These are phyloP conservation scores for Niebla homalea DNA, from an alignment of 495 filamentous ascomycete genomes.

Conservation along the genomic window DNA sequence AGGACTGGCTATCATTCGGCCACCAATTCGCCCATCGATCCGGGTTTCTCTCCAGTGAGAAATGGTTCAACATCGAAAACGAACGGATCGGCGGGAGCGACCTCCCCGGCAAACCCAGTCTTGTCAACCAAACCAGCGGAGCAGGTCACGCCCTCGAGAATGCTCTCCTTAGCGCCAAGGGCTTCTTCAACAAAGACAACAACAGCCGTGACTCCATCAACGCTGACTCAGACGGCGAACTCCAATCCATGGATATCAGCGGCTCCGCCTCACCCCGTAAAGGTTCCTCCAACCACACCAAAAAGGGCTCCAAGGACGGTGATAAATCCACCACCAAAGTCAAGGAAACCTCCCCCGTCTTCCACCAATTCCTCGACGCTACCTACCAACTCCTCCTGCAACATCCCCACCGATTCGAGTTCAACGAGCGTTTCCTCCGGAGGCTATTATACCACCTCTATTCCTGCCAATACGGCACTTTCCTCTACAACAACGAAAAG, in stretches of 20 bases:
- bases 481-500: conserved; percentile 90
- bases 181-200: conserved; percentile 76
- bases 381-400: conserved; percentile 85
- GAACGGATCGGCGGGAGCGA: conserved; percentile 37
- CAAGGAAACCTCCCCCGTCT: conserved; percentile 89
- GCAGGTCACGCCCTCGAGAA: conserved; percentile 72
- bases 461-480: conserved; percentile 93
- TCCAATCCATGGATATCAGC: conserved; percentile 38
- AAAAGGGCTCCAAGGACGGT: conserved; percentile 22
- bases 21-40: conserved; percentile 92
- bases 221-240: conserved; percentile 45
- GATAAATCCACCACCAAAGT: conserved; percentile 49
- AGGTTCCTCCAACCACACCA: conserved; percentile 27
- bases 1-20: conserved; percentile 95
- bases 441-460: conserved; percentile 89
- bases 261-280: conserved; percentile 30
- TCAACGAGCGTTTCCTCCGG: conserved; percentile 87
- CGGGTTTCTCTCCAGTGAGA: conserved; percentile 75
- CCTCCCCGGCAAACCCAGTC: conserved; percentile 24
- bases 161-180: conserved; percentile 72
- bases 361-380: conserved; percentile 96
- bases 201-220: conserved; percentile 48
- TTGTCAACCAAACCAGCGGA: conserved; percentile 38
- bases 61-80: conserved; percentile 86
- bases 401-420: conserved; percentile 85